Conservation (phyloP, 2,329 filamentous ascomycete genomes). For the Gliomastix tumulicola region DNA sequence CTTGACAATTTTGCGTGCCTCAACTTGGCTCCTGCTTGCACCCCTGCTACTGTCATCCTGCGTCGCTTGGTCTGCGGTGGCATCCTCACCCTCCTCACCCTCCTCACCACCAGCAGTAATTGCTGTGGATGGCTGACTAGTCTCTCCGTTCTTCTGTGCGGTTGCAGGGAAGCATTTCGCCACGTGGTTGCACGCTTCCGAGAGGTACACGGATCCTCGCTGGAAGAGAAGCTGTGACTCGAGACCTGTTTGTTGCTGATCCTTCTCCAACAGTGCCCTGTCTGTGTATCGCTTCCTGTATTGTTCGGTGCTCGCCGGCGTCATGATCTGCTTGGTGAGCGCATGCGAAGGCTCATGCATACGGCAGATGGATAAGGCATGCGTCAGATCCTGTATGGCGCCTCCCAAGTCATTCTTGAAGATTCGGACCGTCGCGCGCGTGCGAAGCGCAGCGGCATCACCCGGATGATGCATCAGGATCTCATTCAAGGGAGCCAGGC, state of each 20-base stretch:
- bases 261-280: conserved; percentile 27
- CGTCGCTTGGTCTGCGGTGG: too few species aligned
- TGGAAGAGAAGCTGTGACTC: conserved; percentile 72
- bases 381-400: conserved; percentile 63
- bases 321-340: conserved; percentile 37
- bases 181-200: conserved; percentile 62
- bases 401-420: conserved; percentile 70
- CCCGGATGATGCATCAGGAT: conserved; percentile 58
- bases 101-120: too few species aligned
- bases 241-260: conserved; percentile 62
- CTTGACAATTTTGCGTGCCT: conserved; percentile 58
- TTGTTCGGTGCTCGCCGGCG: conserved; percentile 29
- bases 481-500: conserved; percentile 57
- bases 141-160: not conserved
- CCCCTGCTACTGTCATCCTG: too few species aligned
- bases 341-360: conserved; percentile 46
- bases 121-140: too few species aligned
- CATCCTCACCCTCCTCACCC: conserved; percentile 5
- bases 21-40: conserved; percentile 10
- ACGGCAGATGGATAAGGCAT: conserved; percentile 51
- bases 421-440: conserved; percentile 64
- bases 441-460: conserved; percentile 62
- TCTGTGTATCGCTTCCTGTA: conserved; percentile 24
- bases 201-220: conserved; percentile 64
- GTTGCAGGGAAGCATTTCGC: not conserved